Evolutionary conservation across 1,139 yeast species (phyloP), one percentile per base, ranked within the genome.

Genomic region (Debaryomyces sp.): DNA sequence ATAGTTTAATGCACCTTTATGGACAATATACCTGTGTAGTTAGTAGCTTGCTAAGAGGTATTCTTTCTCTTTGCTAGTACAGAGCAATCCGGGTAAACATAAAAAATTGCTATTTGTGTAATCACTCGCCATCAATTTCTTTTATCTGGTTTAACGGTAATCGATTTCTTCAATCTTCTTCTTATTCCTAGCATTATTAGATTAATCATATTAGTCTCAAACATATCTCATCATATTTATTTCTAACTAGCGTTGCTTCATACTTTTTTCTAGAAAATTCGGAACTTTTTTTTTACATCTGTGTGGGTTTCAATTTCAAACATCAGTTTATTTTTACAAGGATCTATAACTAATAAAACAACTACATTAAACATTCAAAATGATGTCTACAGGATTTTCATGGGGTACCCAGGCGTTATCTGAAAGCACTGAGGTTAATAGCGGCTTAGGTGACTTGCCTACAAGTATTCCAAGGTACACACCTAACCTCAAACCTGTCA

Each of bases 361-460:
- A 12, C 21, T 17, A 32, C 35, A 38, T 38, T n/a, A 12, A 24
- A 17, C 22, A 34, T 24, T 33, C 5, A 42, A 8, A 35, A 44
- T 63, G 69, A 63, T 63, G 54, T 62, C 72, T 40, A 64, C 72
- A 26, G 73, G 74, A 10, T 70, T 70, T 51, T 66, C 66, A 48
- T 70, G 74, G 73, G 73, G 73, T 5, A 48, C 59, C 23, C 61
- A 53, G 41, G 49, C 59, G 22, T 48, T 53, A 15, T 22, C 39
- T 24, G 48, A 46, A 7, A 38, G 43, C 22, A 17, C 30, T 12
- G 41, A 41, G 6, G 38, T 34, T 18, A 40, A 27, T 21, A 44
- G 27, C 13, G 38, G 34, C 2, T 37, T 43, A n/a, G 37, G 26
- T 33, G 43, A 42, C 13, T 7, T 39, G 18, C 40, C 46, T 6